phyloP scores from a whole-genome alignment of 352 stramenopile genomes.

The Pythium folliculosum region DNA sequence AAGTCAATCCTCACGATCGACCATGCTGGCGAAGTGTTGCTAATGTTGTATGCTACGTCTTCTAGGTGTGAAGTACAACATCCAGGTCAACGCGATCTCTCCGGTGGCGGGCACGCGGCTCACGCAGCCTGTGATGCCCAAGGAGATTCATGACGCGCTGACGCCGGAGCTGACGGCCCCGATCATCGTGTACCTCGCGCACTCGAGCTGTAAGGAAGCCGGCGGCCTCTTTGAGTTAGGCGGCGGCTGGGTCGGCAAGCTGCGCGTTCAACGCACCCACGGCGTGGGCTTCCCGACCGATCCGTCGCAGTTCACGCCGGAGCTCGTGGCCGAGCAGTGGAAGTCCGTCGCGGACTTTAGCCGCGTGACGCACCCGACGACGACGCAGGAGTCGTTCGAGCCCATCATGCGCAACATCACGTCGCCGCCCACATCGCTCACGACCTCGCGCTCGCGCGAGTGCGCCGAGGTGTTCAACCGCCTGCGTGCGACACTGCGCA shows the following conservation, averaged over 20 bases:
- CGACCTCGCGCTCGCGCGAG: conserved; percentile 53
- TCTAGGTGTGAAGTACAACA: conserved; percentile 74
- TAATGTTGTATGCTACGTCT: background rate
- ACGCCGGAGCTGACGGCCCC: conserved; percentile 66
- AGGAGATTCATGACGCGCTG: conserved; percentile 56
- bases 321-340: conserved; percentile 73
- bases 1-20: background rate
- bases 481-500: conserved; percentile 45
- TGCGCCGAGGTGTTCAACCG: conserved; percentile 63
- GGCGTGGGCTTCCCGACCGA: conserved; percentile 71
- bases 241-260: conserved; percentile 64
- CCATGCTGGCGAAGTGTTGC: background rate
- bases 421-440: conserved; percentile 51
- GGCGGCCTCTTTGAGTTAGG: conserved; percentile 64
- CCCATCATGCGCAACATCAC: conserved; percentile 75
- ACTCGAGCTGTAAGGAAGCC: conserved; percentile 52
- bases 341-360: conserved; percentile 62
- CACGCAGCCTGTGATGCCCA: conserved; percentile 65
- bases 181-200: conserved; percentile 67
- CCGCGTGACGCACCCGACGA: conserved; percentile 61
- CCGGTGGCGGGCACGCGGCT: conserved; percentile 65
- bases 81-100: conserved; percentile 69
- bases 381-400: conserved; percentile 76
- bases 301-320: conserved; percentile 52
- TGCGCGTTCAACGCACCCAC: conserved; percentile 68